These are phyloP conservation scores for Malus sieversii DNA, from an alignment of 306 rosid species.

Conservation along the genomic window DNA sequence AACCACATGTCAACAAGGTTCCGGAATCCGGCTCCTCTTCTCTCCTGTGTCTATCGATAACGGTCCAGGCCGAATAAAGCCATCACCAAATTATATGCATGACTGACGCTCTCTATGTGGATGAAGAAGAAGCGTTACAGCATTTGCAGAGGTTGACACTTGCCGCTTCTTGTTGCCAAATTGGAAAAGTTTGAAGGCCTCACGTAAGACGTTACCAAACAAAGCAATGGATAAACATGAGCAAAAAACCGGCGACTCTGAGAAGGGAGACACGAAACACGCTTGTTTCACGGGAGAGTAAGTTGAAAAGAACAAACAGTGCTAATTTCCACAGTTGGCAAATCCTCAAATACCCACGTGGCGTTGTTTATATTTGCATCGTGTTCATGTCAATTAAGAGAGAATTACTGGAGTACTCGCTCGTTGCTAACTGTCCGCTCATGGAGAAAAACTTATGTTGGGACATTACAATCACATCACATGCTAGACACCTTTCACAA, in stretches of 20 bases:
- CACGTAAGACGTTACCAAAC: background rate
- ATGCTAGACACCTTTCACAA: too few relatives aligned
- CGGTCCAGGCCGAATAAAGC: too few relatives aligned
- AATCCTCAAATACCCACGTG: background rate
- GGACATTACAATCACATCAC: too few relatives aligned
- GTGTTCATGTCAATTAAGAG: background rate
- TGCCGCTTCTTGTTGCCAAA: background rate
- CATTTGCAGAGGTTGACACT: background rate
- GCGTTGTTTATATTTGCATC: background rate
- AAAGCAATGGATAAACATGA: background rate
- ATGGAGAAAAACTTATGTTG: too few relatives aligned
- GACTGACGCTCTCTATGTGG: background rate
- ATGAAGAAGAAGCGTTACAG: background rate
- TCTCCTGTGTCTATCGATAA: too few relatives aligned
- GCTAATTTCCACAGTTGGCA: background rate
- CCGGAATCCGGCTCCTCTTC: too few relatives aligned
- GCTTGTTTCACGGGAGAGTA: conserved; percentile 20
- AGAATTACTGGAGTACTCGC: too few relatives aligned
- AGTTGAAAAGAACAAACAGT: background rate
- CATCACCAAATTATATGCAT: too few relatives aligned
- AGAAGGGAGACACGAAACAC: background rate
- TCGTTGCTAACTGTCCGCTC: too few relatives aligned
- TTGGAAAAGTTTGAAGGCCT: background rate
- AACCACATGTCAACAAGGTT: too few relatives aligned
- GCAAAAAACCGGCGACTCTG: background rate